phyloP scores from a whole-genome alignment of 2,329 filamentous ascomycete genomes.

The Aschersonia sp. region DNA sequence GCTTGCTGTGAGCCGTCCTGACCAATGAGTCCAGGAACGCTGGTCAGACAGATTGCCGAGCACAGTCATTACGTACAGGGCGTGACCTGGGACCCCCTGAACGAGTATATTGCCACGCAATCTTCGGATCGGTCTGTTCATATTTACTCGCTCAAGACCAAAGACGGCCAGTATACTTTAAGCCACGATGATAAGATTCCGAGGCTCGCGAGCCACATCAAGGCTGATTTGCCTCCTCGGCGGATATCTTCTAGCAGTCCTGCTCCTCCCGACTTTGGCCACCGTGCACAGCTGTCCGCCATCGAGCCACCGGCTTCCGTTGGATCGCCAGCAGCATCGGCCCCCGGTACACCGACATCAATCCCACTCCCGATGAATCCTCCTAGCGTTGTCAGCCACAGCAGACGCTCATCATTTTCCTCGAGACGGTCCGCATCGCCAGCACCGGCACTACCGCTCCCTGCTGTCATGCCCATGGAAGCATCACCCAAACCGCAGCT shows the following conservation, averaged over 20 bases:
- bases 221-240: constrained; percentile 82
- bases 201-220: constrained; percentile 63
- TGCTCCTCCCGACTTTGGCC: constrained; percentile 68
- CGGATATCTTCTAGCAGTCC: constrained; percentile 86
- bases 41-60: constrained; percentile 88
- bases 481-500: constrained; percentile 67
- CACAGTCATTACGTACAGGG: constrained; percentile 98
- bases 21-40: constrained; percentile 23
- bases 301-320: constrained; percentile 37
- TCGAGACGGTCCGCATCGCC: constrained; percentile 80
- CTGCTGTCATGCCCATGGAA: constrained; percentile 88
- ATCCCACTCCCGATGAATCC: constrained; percentile 91
- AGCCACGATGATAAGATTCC: constrained; percentile 51
- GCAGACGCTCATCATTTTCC: constrained; percentile 87
- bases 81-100: constrained; percentile 94
- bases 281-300: constrained; percentile 48
- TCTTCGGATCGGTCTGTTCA: constrained; percentile 97
- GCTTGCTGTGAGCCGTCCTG: background rate
- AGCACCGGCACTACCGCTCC: constrained; percentile 82
- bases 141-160: constrained; percentile 90
- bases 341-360: constrained; percentile 85
- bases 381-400: constrained; percentile 75
- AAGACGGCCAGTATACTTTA: constrained; percentile 87
- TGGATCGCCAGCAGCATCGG: constrained; percentile 77
- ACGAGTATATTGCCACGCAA: constrained; percentile 96